phyloP scores from a whole-genome alignment of 208 protist species.

The Acanthamoeba lenticulata region DNA sequence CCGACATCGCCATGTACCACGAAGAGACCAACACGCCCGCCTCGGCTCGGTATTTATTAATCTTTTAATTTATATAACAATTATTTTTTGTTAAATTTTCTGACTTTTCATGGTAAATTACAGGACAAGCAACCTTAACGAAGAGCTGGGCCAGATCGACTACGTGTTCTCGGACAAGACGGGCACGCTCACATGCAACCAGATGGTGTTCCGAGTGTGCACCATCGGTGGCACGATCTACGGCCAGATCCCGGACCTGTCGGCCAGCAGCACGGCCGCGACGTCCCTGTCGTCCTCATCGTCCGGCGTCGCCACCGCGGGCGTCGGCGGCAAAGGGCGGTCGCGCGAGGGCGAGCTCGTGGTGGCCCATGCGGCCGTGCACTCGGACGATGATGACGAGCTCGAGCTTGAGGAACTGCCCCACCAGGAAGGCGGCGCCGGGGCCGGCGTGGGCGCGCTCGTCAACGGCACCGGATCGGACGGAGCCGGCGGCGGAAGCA shows the following conservation, averaged over 20 bases:
- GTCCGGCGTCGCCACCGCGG: not conserved
- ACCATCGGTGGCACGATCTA: slow-evolving; percentile 82
- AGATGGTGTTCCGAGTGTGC: slow-evolving; percentile 88
- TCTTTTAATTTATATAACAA: not conserved
- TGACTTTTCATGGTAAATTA: not conserved
- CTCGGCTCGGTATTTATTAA: slow-evolving; percentile 64
- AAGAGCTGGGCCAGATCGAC: slow-evolving; percentile 89
- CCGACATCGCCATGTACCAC: slow-evolving; percentile 81
- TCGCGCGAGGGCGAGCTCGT: not conserved
- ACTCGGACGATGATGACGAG: not conserved
- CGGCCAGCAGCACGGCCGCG: not conserved
- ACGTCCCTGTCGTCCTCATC: not conserved
- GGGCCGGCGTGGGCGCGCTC: not conserved
- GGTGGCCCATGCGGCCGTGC: not conserved
- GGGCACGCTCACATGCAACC: slow-evolving; percentile 92
- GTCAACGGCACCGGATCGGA: not conserved
- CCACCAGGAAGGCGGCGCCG: not conserved
- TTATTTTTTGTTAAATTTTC: not conserved
- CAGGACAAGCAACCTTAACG: slow-evolving; percentile 88
- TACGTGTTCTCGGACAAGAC: slow-evolving; percentile 93
- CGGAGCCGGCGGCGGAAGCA: no score
- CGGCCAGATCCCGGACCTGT: slow-evolving; percentile 17
- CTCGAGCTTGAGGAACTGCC: not conserved
- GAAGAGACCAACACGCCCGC: slow-evolving; percentile 75
- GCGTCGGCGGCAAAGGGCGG: not conserved